Conservation (phyloP, 2,329 filamentous ascomycete species). For the Coniochaeta prunicola region DNA sequence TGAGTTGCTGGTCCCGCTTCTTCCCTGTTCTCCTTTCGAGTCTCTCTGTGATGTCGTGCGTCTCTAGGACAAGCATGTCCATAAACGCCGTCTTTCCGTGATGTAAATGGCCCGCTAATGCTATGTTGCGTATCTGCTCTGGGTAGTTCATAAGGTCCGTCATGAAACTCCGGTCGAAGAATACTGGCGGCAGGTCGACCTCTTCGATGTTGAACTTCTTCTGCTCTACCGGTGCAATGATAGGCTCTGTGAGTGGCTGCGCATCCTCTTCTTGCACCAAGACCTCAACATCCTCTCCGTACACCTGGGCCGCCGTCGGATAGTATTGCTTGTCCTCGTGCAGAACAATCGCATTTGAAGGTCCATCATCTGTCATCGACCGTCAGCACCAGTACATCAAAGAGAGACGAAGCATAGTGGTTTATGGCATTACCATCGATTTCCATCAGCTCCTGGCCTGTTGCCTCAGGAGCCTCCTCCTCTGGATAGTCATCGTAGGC, state of each 20-base stretch:
- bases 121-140: constrained; percentile 88
- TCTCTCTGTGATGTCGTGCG: constrained; percentile 75
- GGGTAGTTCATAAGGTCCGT: constrained; percentile 94
- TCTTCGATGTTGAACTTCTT: constrained; percentile 97
- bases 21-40: constrained; percentile 75
- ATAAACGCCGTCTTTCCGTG: constrained; percentile 98
- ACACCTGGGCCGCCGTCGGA: constrained; percentile 93
- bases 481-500: constrained; percentile 69
- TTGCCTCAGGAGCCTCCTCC: constrained; percentile 48
- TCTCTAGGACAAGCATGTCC: constrained; percentile 96
- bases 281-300: constrained; percentile 89
- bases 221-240: constrained; percentile 84
- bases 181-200: constrained; percentile 79
- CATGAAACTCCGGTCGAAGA: constrained; percentile 87
- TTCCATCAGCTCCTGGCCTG: constrained; percentile 86
- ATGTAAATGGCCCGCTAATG: constrained; percentile 85
- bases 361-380: constrained; percentile 56
- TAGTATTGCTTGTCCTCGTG: constrained; percentile 99
- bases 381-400: constrained; percentile 15
- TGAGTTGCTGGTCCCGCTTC: constrained; percentile 78
- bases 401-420: neutral
- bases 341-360: constrained; percentile 93
- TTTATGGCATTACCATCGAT: constrained; percentile 57
- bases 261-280: constrained; percentile 96
- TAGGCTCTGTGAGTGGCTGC: constrained; percentile 84